Conservation (phyloP, 73 alveolate species). For the Paramecium sexaurelia region DNA sequence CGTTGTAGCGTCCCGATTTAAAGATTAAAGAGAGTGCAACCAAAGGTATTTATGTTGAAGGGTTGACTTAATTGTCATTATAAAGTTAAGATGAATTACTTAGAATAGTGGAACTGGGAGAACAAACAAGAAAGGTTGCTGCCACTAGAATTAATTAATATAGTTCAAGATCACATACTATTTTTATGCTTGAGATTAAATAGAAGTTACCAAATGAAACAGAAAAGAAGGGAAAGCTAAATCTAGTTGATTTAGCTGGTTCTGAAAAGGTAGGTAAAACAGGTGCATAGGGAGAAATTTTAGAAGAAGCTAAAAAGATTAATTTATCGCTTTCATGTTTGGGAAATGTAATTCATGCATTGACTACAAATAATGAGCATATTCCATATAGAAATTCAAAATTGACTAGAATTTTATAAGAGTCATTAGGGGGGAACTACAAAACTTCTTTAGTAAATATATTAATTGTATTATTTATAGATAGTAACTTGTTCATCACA, state of each 20-base stretch:
- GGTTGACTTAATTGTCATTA: constrained; percentile 64
- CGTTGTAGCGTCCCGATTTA: constrained; percentile 66
- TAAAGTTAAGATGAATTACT: constrained; percentile 71
- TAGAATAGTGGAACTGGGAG: constrained; percentile 74
- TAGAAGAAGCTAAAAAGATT: constrained; percentile 95
- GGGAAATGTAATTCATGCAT: constrained; percentile 92
- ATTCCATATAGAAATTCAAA: constrained; percentile 96
- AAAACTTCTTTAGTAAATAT: constrained; percentile 81
- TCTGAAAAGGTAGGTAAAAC: constrained; percentile 90
- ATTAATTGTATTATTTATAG: too few species aligned
- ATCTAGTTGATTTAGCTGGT: constrained; percentile 97
- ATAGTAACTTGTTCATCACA: constrained; percentile 93
- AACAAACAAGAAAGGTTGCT: constrained; percentile 75
- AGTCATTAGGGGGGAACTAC: constrained; percentile 95
- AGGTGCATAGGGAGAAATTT: constrained; percentile 87
- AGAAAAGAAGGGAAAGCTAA: constrained; percentile 83
- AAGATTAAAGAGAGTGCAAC: constrained; percentile 79
- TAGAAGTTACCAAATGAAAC: constrained; percentile 75
- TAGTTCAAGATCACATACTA: constrained; percentile 79
- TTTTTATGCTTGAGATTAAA: constrained; percentile 72
- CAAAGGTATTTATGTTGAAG: constrained; percentile 85
- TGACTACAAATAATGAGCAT: constrained; percentile 82
- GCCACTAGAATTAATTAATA: constrained; percentile 74
- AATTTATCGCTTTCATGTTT: constrained; percentile 89
- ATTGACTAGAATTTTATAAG: constrained; percentile 93